phyloP scores from a whole-genome alignment of 2,329 filamentous ascomycete genomes.

The Colletotrichum tanaceti region DNA sequence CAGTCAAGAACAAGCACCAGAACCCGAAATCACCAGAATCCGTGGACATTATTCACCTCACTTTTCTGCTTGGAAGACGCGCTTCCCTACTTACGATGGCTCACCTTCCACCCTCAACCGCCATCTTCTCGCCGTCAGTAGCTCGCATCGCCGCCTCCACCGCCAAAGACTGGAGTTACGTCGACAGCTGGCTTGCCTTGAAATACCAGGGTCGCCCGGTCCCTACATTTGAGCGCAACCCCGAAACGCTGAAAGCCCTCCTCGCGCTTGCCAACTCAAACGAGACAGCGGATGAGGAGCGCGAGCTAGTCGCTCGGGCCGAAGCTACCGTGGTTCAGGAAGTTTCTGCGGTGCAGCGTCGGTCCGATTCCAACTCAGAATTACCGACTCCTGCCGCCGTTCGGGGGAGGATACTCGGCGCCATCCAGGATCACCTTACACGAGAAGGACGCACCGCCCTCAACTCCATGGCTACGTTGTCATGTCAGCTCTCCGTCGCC shows the following conservation, averaged over 20 bases:
- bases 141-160: constrained; percentile 82
- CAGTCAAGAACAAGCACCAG: neutral
- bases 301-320: constrained; percentile 65
- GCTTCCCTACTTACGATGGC: constrained; percentile 48
- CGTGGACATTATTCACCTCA: too few species aligned
- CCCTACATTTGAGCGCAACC: constrained; percentile 86
- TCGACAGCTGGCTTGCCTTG: constrained; percentile 83
- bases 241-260: constrained; percentile 81
- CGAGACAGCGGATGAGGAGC: constrained; percentile 81
- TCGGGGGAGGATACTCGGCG: constrained; percentile 59
- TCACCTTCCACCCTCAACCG: constrained; percentile 55
- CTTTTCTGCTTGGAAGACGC: neutral
- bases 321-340: constrained; percentile 70
- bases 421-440: constrained; percentile 66
- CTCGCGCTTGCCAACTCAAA: constrained; percentile 80
- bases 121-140: constrained; percentile 75
- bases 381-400: constrained; percentile 44
- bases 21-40: neutral
- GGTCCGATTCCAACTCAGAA: constrained; percentile 1
- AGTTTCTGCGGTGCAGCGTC: constrained; percentile 46
- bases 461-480: constrained; percentile 66
- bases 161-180: constrained; percentile 90
- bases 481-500: constrained; percentile 62
- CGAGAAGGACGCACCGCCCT: constrained; percentile 67
- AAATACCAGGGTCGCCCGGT: constrained; percentile 73